phyloP scores from a whole-genome alignment of 306 rosid species.

The Pterocarpus santalinus region DNA sequence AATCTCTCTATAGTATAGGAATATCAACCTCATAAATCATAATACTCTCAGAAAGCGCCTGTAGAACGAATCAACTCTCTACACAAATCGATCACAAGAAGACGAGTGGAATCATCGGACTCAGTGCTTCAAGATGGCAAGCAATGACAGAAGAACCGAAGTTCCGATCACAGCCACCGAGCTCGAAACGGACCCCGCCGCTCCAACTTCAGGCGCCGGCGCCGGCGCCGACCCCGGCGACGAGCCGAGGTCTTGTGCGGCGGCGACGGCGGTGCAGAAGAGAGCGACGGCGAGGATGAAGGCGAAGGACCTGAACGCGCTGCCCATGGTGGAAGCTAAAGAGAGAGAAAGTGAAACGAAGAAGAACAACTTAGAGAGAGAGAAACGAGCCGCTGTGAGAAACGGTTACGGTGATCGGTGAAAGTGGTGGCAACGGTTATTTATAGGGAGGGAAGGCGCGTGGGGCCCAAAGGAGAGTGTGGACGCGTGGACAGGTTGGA shows the following conservation, averaged over 20 bases:
- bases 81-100: conserved; percentile 5
- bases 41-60: neutral
- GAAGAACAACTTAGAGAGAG: neutral
- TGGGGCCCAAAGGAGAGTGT: conserved; percentile 33
- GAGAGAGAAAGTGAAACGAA: neutral
- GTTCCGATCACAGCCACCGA: conserved; percentile 53
- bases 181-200: conserved; percentile 35
- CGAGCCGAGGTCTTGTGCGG: conserved; percentile 50
- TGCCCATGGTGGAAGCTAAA: conserved; percentile 43
- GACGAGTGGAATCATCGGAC: neutral
- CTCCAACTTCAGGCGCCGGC: conserved; percentile 45
- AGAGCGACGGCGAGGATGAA: conserved; percentile 23
- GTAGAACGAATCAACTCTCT: neutral
- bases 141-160: conserved; percentile 47
- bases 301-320: conserved; percentile 32
- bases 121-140: conserved; percentile 46
- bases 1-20: conserved; percentile 12
- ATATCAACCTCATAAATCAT: neutral
- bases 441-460: conserved; percentile 18
- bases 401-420: too few species aligned
- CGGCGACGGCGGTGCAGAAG: conserved; percentile 37
- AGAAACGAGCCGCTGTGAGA: neutral
- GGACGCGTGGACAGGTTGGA: conserved; percentile 24
- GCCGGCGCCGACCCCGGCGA: conserved; percentile 48
- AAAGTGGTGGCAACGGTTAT: neutral